Evolutionary conservation across 805 yeast genomes (phyloP), one percentile per base, ranked within the genome.

Genomic region (Candida krabiensis): DNA sequence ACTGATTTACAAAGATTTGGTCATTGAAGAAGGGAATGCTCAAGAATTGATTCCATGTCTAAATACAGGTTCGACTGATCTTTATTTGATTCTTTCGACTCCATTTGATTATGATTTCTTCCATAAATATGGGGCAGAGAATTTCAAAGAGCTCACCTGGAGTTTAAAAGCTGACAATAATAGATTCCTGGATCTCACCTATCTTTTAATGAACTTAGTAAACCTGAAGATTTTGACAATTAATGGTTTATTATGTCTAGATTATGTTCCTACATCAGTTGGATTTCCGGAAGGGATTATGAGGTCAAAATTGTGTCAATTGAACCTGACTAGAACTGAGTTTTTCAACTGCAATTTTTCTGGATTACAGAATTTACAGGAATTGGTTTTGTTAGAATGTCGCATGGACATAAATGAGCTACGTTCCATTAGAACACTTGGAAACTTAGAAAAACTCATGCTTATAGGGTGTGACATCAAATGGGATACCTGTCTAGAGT

Each of bases 321-420:
- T 52, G 19, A 45, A 41, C n/a, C 35, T 49, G 5, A 41, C 47
- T 1, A 37, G 43, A 26, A 40, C 46, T n/a, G 38, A 47, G 8
- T 21, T 51, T 11, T 9, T 19, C 2, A 18, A 35, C 2, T 49
- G 43, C 19, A 33, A 46, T 27, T 46, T 50, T 22, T 35, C 37
- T 3, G 37, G 41, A 5, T 34, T 53, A 12, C 11, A 26, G 6
- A 27, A 33, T 12, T 25, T 56, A 5, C 41, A 42, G 21, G 40
- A 33, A 13, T 26, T 56, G 3, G 43, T 44, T 1, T 22, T 54
- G n/a, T 34, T 53, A 9, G 53, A 53, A 17, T 55, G 58, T 28
- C 24, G 29, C 4, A 11, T 52, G 12, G 28, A 31, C 11, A 27
- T 40, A 14, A 34, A 33, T 9, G 34, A 31, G 2, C 30, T 53